Evolutionary conservation across 345 rosid genomes (phyloP).

Genomic region (Linum usitatissimum): DNA sequence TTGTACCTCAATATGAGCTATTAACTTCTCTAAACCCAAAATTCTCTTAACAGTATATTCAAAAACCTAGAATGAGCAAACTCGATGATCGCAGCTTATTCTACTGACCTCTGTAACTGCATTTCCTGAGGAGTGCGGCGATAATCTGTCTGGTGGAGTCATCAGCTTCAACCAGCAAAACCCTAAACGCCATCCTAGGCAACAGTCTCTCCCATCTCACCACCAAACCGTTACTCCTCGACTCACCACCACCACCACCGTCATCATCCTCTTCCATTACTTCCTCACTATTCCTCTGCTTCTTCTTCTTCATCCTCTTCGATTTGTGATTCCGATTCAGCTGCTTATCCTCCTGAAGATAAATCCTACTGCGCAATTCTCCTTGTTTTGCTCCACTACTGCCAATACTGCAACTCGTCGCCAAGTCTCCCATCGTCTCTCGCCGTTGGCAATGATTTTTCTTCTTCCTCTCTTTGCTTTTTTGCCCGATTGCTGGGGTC

Average conservation of each 20-base stretch:
- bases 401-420: neutral
- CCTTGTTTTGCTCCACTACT: neutral
- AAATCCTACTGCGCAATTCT: constrained; percentile 27
- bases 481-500: neutral
- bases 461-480: neutral
- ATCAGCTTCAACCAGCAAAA: constrained; percentile 83
- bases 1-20: neutral
- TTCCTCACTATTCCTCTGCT: neutral
- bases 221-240: constrained; percentile 22
- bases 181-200: constrained; percentile 54
- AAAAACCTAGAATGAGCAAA: too few relatives aligned
- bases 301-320: constrained; percentile 14
- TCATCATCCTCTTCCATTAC: neutral
- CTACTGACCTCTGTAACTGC: constrained; percentile 63
- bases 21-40: neutral
- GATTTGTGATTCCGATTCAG: neutral
- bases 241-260: constrained; percentile 1
- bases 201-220: constrained; percentile 64
- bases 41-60: too few relatives aligned
- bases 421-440: neutral
- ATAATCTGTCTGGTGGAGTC: constrained; percentile 90
- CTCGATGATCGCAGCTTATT: neutral
- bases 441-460: too few relatives aligned
- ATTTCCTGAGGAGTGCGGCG: constrained; percentile 75
- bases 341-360: constrained; percentile 25